Evolutionary conservation across 208 protist genomes (phyloP).

Genomic region (Angomonas deanei): DNA sequence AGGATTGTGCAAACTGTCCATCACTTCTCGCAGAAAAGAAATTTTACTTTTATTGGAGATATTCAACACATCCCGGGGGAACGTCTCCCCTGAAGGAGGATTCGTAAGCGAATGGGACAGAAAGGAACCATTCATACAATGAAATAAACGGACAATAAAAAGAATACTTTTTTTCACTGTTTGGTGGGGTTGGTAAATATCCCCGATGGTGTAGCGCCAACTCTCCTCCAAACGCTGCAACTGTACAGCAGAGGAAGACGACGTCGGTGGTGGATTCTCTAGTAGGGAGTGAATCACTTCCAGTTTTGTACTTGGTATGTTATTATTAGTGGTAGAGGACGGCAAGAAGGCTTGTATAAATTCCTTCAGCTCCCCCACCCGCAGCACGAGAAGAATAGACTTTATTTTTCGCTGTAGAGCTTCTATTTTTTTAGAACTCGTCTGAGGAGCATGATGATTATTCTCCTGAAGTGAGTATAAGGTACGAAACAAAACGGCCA

Average conservation of each 20-base stretch:
- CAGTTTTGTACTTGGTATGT: too few relatives aligned
- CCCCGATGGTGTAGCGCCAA: background rate
- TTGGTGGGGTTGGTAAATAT: background rate
- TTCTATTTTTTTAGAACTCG: background rate
- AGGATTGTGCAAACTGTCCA: too few relatives aligned
- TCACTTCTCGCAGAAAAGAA: too few relatives aligned
- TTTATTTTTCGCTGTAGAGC: background rate
- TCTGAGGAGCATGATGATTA: background rate
- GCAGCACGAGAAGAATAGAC: background rate
- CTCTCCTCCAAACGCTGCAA: background rate
- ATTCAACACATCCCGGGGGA: too few relatives aligned
- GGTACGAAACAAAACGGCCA: background rate
- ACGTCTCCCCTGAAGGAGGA: too few relatives aligned
- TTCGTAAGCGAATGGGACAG: too few relatives aligned
- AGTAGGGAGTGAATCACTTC: too few relatives aligned
- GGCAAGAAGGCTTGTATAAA: background rate
- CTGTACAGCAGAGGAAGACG: constrained; percentile 9
- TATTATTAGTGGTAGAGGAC: background rate
- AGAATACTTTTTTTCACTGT: background rate
- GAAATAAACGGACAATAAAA: background rate
- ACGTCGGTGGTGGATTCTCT: too few relatives aligned
- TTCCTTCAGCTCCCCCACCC: background rate
- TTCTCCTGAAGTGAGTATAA: background rate
- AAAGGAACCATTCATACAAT: too few relatives aligned
- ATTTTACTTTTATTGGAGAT: too few relatives aligned